Conservation (phyloP, 345 rosid genomes). For the Trapa incisa region DNA sequence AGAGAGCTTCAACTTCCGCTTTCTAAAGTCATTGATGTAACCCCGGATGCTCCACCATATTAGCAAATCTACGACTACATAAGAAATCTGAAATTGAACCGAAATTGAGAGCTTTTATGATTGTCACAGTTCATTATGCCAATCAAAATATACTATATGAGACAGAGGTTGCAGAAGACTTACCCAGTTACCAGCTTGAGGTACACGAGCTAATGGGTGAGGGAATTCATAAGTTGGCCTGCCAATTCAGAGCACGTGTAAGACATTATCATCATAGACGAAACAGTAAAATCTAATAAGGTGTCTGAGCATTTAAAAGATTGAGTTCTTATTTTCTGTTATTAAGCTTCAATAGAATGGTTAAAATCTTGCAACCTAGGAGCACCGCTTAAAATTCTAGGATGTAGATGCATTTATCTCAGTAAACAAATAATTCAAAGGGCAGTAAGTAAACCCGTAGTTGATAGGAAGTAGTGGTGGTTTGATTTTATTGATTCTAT, state of each 20-base stretch:
- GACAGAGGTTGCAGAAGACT: conserved; percentile 11
- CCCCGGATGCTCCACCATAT: conserved; percentile 98
- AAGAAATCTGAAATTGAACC: conserved; percentile 54
- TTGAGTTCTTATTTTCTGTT: not conserved
- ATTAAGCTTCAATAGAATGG: not conserved
- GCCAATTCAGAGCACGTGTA: conserved; percentile 55
- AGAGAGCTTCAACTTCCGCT: conserved; percentile 65
- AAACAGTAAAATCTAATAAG: not conserved
- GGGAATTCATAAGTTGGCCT: conserved; percentile 98
- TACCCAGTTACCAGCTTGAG: conserved; percentile 98
- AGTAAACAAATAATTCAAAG: not conserved
- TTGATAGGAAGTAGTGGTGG: not conserved
- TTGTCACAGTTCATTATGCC: not conserved
- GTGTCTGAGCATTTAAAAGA: not conserved
- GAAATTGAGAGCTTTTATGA: not conserved
- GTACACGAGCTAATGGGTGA: conserved; percentile 94
- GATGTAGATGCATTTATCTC: not conserved
- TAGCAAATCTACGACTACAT: conserved; percentile 82
- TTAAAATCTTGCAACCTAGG: not conserved
- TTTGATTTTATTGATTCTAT: not conserved
- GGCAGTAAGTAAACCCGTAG: not conserved
- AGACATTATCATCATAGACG: conserved; percentile 25
- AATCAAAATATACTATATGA: not conserved
- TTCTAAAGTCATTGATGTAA: conserved; percentile 87
- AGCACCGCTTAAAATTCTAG: not conserved